These are phyloP conservation scores for Geotrichum bryndzae DNA, from an alignment of 1,139 yeast genomes.

Conservation along the genomic window DNA sequence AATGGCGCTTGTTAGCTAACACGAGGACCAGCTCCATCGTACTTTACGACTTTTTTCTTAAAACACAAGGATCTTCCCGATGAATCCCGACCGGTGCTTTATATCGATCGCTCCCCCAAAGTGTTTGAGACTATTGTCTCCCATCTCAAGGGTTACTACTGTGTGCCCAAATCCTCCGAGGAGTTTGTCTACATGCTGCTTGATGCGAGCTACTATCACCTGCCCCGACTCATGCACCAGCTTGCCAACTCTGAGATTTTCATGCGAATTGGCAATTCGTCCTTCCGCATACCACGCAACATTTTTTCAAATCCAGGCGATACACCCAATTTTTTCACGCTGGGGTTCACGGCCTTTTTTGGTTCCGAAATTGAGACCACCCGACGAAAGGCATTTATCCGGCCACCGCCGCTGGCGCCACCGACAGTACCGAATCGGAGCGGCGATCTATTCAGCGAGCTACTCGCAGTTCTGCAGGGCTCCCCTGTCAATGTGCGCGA, in stretches of 20 bases:
- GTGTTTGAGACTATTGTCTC: constrained; percentile 59
- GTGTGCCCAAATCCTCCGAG: constrained; percentile 51
- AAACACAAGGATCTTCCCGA: constrained; percentile 27
- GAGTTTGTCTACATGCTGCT: constrained; percentile 57
- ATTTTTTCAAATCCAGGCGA: constrained; percentile 59
- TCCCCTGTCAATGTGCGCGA: constrained; percentile 43
- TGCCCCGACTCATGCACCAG: constrained; percentile 49
- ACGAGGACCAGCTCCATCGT: constrained; percentile 39
- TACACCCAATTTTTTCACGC: constrained; percentile 70
- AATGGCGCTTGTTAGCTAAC: constrained; percentile 39
- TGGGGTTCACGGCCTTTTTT: constrained; percentile 50
- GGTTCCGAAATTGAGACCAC: constrained; percentile 41
- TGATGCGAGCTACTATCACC: constrained; percentile 68
- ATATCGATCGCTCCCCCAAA: constrained; percentile 70
- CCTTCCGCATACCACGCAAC: constrained; percentile 54
- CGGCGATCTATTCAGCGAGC: constrained; percentile 54
- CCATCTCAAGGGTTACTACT: constrained; percentile 67
- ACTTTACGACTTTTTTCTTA: constrained; percentile 43
- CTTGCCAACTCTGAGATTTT: constrained; percentile 53
- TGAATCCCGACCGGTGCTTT: constrained; percentile 41
- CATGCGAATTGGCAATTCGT: constrained; percentile 54
- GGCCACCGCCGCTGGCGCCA: constrained; percentile 77
- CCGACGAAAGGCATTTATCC: constrained; percentile 18
- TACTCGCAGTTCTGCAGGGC: constrained; percentile 55
- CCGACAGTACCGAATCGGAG: constrained; percentile 50